Evolutionary conservation across 2,329 filamentous ascomycete species (phyloP), one percentile per base, ranked within the genome.

Genomic region (Verticillium klebahnii): DNA sequence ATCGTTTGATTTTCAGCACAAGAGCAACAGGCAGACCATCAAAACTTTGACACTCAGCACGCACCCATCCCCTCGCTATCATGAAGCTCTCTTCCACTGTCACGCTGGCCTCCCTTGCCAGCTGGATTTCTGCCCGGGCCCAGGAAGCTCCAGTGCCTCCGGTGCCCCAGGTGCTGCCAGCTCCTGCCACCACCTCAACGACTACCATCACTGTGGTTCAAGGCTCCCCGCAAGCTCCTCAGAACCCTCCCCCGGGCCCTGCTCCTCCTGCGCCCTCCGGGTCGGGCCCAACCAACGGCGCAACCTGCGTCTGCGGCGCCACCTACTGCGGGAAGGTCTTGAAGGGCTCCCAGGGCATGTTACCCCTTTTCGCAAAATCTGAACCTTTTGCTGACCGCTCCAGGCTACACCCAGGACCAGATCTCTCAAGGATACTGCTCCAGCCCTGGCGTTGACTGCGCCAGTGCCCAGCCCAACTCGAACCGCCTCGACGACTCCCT

Each of bases 281-380:
- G 25, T 17, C 61, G 52, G 12, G 34, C 5, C 69, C 69, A n/a
- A 58, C 61, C 31, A 62, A 67, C 9, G 74, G 70, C 2, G 66
- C 75, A 17, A 72, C 73, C 59, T 78, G 76, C 65, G 72, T 77
- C 62, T 78, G 76, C 63, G 76, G 76, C 60, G 78, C 77, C 60
- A 78, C 76, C 3, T 78, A 78, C 62, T 78, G 76, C 62, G 74
- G 75, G 11, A 69, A 72, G 1, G 75, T 78, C 14, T 68, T 78
- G 23, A 70, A 73, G 68, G 61, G 54, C 39, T 66, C 60, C 58
- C 64, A 65, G 58, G 61, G 64, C 65, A 58, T 15, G 57, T 29
- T 14, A 15, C 50, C 23, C 7, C 11, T 9, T 9, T 8, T 23
- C 12, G 2, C 1, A 25, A 50, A 2, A 11, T 4, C 1, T 19